Evolutionary conservation across 2,329 filamentous ascomycete genomes (phyloP).

Genomic region (Beauveria pseudobassiana): DNA sequence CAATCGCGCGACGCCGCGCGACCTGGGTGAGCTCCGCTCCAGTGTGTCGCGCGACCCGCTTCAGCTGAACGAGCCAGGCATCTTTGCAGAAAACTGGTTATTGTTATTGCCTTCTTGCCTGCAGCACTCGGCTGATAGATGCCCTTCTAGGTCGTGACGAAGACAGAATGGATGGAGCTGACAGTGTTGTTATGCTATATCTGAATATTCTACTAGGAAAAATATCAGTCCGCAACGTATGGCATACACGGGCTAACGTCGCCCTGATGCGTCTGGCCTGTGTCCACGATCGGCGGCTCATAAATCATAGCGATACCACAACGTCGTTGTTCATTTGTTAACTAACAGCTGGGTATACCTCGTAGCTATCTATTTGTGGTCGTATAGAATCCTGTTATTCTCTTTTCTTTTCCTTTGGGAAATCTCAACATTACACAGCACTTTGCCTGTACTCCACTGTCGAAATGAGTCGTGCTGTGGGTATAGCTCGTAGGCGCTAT

Average conservation of each 20-base stretch:
- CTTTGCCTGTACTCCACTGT: too few relatives aligned
- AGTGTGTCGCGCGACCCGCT: not conserved
- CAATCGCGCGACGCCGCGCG: too few relatives aligned
- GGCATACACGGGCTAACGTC: too few relatives aligned
- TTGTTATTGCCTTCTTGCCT: not conserved
- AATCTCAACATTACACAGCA: too few relatives aligned
- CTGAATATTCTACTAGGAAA: not conserved
- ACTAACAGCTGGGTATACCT: not conserved
- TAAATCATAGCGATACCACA: not conserved
- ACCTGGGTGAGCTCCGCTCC: not conserved
- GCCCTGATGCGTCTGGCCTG: too few relatives aligned
- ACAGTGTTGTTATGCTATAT: not conserved
- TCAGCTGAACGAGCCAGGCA: not conserved
- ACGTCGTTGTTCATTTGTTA: not conserved
- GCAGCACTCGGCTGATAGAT: not conserved
- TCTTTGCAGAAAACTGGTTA: not conserved
- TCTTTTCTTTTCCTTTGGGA: too few relatives aligned
- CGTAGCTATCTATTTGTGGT: not conserved
- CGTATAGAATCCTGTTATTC: too few relatives aligned
- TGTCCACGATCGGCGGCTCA: not conserved
- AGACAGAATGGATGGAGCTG: not conserved
- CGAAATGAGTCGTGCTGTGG: too few relatives aligned
- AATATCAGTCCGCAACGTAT: too few relatives aligned
- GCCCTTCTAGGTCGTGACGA: not conserved
- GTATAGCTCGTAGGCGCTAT: too few relatives aligned